Percentiles rank a stretch among this genome's conserved stretches.
Evolutionary conservation across 2,329 filamentous ascomycete genomes (phyloP).

Genomic region (Clarireedia sp.): DNA sequence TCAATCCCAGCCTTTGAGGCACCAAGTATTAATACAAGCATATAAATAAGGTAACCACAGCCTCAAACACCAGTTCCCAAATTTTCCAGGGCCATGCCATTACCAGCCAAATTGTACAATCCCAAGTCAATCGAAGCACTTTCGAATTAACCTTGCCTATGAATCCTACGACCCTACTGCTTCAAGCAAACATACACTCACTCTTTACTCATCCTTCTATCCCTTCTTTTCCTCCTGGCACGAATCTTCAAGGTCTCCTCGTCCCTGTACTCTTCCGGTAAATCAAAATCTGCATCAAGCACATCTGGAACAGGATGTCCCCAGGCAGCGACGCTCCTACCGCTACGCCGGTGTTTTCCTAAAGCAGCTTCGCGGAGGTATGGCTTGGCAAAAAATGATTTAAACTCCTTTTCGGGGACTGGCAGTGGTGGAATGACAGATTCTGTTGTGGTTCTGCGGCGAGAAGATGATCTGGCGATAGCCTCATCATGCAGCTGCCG

Average conservation of each 20-base stretch:
- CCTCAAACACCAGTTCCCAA: neutral
- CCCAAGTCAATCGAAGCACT: constrained; percentile 30
- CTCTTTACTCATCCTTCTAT: constrained; percentile 23
- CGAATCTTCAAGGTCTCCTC: constrained; percentile 48
- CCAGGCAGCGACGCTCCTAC: constrained; percentile 69
- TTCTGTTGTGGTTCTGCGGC: constrained; percentile 14
- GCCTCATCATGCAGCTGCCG: constrained; percentile 57
- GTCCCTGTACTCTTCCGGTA: constrained; percentile 49
- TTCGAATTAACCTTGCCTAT: constrained; percentile 26
- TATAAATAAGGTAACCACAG: constrained; percentile 2
- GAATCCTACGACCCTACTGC: constrained; percentile 7
- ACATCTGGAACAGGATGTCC: constrained; percentile 73
- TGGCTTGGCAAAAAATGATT: constrained; percentile 68
- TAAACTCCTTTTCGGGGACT: constrained; percentile 54
- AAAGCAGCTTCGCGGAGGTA: constrained; percentile 74
- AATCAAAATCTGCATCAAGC: constrained; percentile 59
- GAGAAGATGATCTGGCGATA: constrained; percentile 26
- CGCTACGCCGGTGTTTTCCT: constrained; percentile 61
- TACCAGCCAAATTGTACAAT: constrained; percentile 7
- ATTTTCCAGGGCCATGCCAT: neutral
- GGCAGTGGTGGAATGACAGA: constrained; percentile 3
- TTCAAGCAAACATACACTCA: neutral
- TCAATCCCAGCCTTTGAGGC: neutral
- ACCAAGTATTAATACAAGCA: constrained; percentile 2
- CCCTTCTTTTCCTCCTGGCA: constrained; percentile 51